Conservation (phyloP, 164 flowering plant genomes). For the Euptelea pleiosperma region DNA sequence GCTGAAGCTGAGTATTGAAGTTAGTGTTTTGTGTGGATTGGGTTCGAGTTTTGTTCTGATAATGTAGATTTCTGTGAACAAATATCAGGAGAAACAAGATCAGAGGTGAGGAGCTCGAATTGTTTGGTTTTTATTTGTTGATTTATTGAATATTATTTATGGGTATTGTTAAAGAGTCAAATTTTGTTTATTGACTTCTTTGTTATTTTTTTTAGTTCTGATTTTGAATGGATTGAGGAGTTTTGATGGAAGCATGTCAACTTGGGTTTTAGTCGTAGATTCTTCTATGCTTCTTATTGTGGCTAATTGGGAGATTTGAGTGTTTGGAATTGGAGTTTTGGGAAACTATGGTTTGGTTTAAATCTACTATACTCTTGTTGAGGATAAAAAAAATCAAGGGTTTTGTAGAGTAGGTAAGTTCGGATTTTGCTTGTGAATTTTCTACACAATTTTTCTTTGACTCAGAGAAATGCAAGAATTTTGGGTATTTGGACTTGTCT, state of each 20-base stretch:
- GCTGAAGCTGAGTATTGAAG: not conserved
- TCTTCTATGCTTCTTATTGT: no score
- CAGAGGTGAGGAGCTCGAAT: conserved; percentile 11
- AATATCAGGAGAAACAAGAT: conserved; percentile 15
- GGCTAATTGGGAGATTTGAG: no score
- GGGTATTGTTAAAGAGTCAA: no score
- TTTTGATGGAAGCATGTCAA: no score
- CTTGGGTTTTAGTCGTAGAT: no score
- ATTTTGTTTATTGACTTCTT: no score
- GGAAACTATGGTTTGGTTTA: no score
- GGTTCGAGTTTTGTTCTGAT: conserved; percentile 3
- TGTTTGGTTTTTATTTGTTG: not conserved
- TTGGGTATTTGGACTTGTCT: not conserved
- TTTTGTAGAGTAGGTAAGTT: no score
- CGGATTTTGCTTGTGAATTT: not conserved
- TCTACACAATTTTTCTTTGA: not conserved
- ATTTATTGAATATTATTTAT: not conserved
- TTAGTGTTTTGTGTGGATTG: not conserved
- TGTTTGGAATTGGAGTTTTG: not conserved
- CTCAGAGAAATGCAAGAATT: not conserved
- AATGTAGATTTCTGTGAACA: conserved; percentile 2
- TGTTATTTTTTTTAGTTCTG: no score
- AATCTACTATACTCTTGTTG: no score
- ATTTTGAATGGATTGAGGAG: no score
- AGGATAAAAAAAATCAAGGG: no score